phyloP scores from a whole-genome alignment of 257 asterid species.

The Solanum bukasovii region DNA sequence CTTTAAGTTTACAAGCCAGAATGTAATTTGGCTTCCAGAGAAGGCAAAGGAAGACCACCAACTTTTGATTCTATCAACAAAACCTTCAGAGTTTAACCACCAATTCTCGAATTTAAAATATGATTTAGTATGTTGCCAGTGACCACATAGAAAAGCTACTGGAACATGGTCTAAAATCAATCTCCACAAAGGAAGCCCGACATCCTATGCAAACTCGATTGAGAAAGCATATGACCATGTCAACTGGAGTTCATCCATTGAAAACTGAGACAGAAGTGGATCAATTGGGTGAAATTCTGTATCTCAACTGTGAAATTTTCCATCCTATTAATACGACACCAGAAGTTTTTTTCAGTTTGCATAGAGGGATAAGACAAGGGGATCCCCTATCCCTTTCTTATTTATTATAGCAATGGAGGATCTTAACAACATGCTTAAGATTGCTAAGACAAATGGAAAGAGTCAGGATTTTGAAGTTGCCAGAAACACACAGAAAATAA shows the following conservation, averaged over 20 bases:
- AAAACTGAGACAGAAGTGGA: background rate
- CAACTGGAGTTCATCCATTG: background rate
- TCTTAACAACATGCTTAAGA: background rate
- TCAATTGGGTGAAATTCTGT: background rate
- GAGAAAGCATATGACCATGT: background rate
- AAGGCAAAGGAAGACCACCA: background rate
- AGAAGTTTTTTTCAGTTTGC: background rate
- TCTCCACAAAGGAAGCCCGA: background rate
- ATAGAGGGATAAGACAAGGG: background rate
- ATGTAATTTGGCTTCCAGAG: background rate
- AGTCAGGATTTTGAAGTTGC: background rate
- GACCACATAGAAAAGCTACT: background rate
- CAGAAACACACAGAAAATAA: background rate
- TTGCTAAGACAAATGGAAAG: background rate
- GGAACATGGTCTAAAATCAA: background rate
- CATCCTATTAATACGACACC: background rate
- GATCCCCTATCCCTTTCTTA: background rate
- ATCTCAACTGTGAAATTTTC: background rate
- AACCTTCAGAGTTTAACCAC: background rate
- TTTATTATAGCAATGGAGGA: background rate
- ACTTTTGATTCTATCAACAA: background rate
- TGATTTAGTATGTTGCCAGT: background rate
- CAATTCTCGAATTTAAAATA: background rate
- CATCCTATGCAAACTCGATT: background rate
- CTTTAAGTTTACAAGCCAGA: background rate